phyloP scores from a whole-genome alignment of 2,329 filamentous ascomycete genomes.

The Pyrenophora seminiperda region DNA sequence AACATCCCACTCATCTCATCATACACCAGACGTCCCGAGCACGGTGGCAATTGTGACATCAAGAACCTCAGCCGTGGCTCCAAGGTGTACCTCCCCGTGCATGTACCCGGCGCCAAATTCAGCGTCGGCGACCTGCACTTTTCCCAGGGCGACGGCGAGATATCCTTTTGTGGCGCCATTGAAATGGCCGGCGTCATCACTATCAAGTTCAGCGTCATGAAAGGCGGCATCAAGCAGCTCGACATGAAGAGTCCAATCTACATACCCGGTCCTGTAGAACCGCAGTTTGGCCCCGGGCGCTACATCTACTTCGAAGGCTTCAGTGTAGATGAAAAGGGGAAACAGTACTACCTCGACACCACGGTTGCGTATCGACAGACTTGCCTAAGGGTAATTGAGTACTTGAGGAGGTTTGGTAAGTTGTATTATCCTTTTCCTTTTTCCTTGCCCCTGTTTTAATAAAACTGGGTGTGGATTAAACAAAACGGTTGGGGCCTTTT shows the following conservation, averaged over 20 bases:
- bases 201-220: conserved; percentile 86
- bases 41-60: conserved; percentile 91
- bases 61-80: conserved; percentile 81
- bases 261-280: conserved; percentile 83
- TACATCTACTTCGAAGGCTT: conserved; percentile 91
- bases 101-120: conserved; percentile 86
- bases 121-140: conserved; percentile 89
- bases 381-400: conserved; percentile 77
- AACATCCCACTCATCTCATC: too few species aligned
- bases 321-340: conserved; percentile 83
- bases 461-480: too few species aligned
- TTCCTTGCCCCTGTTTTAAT: too few species aligned
- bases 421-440: background rate
- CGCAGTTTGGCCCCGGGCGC: conserved; percentile 80
- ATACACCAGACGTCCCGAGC: conserved; percentile 79
- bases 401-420: conserved; percentile 72
- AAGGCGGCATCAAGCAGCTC: conserved; percentile 74
- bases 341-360: conserved; percentile 87
- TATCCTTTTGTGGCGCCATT: conserved; percentile 77
- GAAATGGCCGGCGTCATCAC: conserved; percentile 94
- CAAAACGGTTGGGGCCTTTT: too few species aligned
- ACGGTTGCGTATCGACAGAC: conserved; percentile 87
- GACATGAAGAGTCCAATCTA: conserved; percentile 84
- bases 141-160: conserved; percentile 86
- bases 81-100: conserved; percentile 86